Conservation (phyloP, 345 rosid species). For the Murraya koenigii region DNA sequence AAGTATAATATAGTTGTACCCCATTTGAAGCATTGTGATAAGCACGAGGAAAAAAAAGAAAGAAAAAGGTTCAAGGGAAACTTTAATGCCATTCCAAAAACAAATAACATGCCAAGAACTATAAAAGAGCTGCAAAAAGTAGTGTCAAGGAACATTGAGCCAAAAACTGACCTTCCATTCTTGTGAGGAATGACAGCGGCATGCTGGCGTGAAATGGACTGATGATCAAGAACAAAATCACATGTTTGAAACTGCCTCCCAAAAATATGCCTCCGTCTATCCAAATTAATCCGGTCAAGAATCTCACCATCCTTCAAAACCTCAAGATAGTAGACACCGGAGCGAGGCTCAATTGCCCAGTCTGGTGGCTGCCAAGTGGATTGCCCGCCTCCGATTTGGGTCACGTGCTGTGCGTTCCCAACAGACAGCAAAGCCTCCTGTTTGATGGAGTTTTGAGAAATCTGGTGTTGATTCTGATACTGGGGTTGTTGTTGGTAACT, state of each 20-base stretch:
- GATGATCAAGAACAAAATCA: slow-evolving; percentile 86
- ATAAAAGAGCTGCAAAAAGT: background rate
- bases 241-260: slow-evolving; percentile 85
- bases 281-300: slow-evolving; percentile 70
- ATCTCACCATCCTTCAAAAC: slow-evolving; percentile 87
- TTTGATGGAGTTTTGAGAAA: slow-evolving; percentile 22
- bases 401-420: slow-evolving; percentile 46
- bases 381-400: slow-evolving; percentile 78
- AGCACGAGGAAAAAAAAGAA: background rate
- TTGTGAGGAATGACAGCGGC: slow-evolving; percentile 87
- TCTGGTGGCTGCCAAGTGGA: slow-evolving; percentile 94
- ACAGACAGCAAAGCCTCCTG: slow-evolving; percentile 42
- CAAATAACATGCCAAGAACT: background rate
- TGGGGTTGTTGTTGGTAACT: slow-evolving; percentile 17
- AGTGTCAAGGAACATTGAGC: background rate
- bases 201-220: slow-evolving; percentile 87
- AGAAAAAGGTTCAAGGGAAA: background rate
- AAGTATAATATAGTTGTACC: background rate
- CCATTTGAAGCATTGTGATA: background rate
- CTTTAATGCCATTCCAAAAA: background rate
- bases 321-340: slow-evolving; percentile 80
- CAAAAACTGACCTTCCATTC: slow-evolving; percentile 59
- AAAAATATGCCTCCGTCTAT: slow-evolving; percentile 74
- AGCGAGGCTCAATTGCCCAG: slow-evolving; percentile 91
- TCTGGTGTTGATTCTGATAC: slow-evolving; percentile 27